Evolutionary conservation across 768 basidiomycete genomes (phyloP), one percentile per base, ranked within the genome.

Genomic region (Ephemerocybe angulata): DNA sequence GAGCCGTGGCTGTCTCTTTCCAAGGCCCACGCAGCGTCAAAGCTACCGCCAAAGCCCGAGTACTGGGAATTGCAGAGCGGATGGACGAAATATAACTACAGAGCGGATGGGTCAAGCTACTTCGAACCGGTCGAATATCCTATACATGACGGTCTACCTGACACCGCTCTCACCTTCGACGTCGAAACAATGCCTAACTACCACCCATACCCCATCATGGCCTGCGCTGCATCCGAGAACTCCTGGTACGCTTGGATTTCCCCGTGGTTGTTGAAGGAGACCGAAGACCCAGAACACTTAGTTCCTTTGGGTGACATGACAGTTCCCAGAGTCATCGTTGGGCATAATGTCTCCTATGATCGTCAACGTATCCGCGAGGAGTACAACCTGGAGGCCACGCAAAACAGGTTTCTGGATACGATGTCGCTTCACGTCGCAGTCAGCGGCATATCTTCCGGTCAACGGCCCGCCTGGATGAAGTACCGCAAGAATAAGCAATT

Each of bases 181-280:
- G 90, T 98, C 52, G 95, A 99, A 71, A 93, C 91, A 0, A 80
- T 98, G 79, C 90, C 90, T 1, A 82, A 83, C 25, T 83, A 90
- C 64, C 82, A 89, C 47, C 85, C 86, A 1, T 93, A 84, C 65
- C 82, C 96, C 12, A 74, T 98, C 65, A 87, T 98, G 76, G 95
- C 97, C 1, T 87, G 86, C 56, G 95, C 95, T 3, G 90, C 83
- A 1, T 86, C 93, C 4, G 76, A 80, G 22, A 84, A 84, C 47
- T 87, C 85, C 1, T 98, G 97, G 96, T 99, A 98, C 65, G 83
- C 83, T 3, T 99, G 97, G 95, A 83, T 97, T 58, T 94, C 91
- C 0, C 97, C 97, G 0, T 96, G 93, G 93, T 70, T 97, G 10
- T 77, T 94, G 3, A 82, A 81, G 13, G 75, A 85, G 48, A 73